Conservation (phyloP, 2,329 filamentous ascomycete species). For the Paramyrothecium sp. region DNA sequence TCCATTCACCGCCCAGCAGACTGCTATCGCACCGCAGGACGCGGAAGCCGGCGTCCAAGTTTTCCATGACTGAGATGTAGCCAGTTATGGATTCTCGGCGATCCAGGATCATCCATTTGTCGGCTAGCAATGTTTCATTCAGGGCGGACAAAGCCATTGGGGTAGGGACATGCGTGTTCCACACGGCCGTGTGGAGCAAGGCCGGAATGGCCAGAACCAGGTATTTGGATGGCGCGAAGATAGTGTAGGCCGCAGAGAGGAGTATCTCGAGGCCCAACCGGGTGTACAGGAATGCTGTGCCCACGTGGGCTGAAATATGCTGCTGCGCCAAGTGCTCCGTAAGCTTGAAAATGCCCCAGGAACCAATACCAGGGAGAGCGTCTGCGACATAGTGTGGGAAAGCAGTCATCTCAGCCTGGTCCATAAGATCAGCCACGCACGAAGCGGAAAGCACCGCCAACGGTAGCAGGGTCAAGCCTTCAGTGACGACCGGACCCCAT, state of each 20-base stretch:
- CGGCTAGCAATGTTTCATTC: constrained; percentile 62
- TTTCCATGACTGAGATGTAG: constrained; percentile 89
- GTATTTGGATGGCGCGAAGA: constrained; percentile 67
- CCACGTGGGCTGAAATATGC: constrained; percentile 51
- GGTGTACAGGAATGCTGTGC: constrained; percentile 62
- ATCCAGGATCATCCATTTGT: constrained; percentile 75
- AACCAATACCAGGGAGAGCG: constrained; percentile 62
- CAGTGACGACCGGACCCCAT: constrained; percentile 74
- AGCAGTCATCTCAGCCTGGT: constrained; percentile 55
- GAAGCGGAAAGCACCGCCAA: constrained; percentile 63
- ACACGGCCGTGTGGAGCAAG: constrained; percentile 65
- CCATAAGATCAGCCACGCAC: constrained; percentile 62
- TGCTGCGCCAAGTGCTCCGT: constrained; percentile 38
- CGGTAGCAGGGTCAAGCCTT: constrained; percentile 70
- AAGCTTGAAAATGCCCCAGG: constrained; percentile 64
- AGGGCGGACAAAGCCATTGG: constrained; percentile 58
- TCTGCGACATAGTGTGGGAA: constrained; percentile 60
- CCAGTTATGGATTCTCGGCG: constrained; percentile 85
- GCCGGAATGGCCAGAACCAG: constrained; percentile 69
- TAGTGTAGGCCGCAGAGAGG: constrained; percentile 62
- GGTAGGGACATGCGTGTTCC: constrained; percentile 73
- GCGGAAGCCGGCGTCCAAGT: constrained; percentile 66
- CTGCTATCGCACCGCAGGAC: constrained; percentile 93
- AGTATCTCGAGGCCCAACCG: constrained; percentile 71
- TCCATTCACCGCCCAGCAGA: constrained; percentile 90